A percentile compares a stretch with the other conserved stretches of the same genome.
Evolutionary conservation across 768 basidiomycete species (phyloP).

Genomic region (Termitomyces sp.): DNA sequence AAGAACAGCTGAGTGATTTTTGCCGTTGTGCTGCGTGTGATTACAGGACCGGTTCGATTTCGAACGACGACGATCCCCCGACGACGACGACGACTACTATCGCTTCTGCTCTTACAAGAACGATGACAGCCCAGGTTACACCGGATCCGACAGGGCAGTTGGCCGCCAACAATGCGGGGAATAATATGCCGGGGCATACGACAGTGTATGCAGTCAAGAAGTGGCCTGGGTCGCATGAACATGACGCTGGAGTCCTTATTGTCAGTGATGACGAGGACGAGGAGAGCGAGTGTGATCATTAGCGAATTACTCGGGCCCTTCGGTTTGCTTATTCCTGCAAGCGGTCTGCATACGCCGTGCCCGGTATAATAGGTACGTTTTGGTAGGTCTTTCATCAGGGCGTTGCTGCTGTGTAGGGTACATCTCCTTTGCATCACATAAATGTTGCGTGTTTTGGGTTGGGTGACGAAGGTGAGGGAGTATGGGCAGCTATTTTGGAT

Average conservation of each 20-base stretch:
- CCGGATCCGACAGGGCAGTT: not conserved
- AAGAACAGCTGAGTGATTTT: conserved; percentile 18
- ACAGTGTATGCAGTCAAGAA: conserved; percentile 20
- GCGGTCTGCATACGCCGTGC: not conserved
- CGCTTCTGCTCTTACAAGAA: not conserved
- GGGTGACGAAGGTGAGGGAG: not conserved
- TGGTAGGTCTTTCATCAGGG: conserved; percentile 2
- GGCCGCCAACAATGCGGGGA: not conserved
- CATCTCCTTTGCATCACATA: not conserved
- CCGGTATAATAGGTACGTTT: conserved; percentile 10
- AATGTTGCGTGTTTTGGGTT: not conserved
- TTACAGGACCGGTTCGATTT: conserved; percentile 22
- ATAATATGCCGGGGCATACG: not conserved
- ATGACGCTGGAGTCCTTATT: conserved; percentile 35
- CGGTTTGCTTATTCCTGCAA: not conserved
- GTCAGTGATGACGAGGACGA: conserved; percentile 32
- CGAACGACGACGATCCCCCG: conserved; percentile 25
- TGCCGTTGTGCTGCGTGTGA: conserved; percentile 14
- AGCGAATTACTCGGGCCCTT: not conserved
- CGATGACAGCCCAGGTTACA: not conserved
- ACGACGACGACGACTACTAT: not conserved
- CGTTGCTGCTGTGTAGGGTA: not conserved
- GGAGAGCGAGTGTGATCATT: conserved; percentile 14
- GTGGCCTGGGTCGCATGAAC: conserved; percentile 43
- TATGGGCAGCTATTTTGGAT: not conserved